A percentile compares a stretch with the other conserved stretches of the same genome.
phyloP scores from a whole-genome alignment of 768 basidiomycete species.

The Lepiota venenata region DNA sequence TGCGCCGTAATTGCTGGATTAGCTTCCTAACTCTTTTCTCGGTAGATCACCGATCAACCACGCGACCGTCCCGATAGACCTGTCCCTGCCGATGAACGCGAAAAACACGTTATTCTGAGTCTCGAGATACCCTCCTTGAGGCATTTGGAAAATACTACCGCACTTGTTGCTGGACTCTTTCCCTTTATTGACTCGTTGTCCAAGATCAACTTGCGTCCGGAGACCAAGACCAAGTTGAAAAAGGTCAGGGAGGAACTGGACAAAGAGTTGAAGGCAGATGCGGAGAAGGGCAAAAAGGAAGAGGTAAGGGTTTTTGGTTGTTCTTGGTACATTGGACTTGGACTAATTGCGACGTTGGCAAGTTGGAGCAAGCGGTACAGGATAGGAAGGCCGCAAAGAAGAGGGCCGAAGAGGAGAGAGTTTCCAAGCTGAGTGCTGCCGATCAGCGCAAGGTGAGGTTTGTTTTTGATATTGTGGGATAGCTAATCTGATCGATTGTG shows the following conservation, averaged over 20 bases:
- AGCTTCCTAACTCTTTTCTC: conserved; percentile 1
- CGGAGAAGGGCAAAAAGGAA: conserved; percentile 64
- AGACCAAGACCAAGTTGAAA: conserved; percentile 76
- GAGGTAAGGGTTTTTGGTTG: conserved; percentile 40
- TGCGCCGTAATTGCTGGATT: background rate
- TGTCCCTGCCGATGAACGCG: conserved; percentile 44
- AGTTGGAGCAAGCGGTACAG: conserved; percentile 49
- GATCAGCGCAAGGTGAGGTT: conserved; percentile 76
- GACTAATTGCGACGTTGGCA: background rate
- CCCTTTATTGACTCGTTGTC: conserved; percentile 68
- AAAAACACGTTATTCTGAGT: conserved; percentile 75
- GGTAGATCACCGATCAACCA: conserved; percentile 82
- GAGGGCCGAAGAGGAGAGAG: conserved; percentile 67
- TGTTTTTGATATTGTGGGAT: no score
- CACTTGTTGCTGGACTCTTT: conserved; percentile 68
- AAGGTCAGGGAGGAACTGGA: conserved; percentile 72
- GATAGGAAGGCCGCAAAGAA: conserved; percentile 72
- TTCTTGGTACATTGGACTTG: background rate
- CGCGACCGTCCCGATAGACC: conserved; percentile 59
- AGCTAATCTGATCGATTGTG: no score
- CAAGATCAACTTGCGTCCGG: conserved; percentile 65
- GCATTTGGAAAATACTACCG: conserved; percentile 45
- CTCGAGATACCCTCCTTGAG: conserved; percentile 52
- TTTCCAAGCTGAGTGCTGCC: conserved; percentile 68
- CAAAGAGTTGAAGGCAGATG: conserved; percentile 64